These are phyloP conservation scores for Exophiala phaeomuriformis DNA, from an alignment of 2,329 filamentous ascomycete species.

Conservation along the genomic window DNA sequence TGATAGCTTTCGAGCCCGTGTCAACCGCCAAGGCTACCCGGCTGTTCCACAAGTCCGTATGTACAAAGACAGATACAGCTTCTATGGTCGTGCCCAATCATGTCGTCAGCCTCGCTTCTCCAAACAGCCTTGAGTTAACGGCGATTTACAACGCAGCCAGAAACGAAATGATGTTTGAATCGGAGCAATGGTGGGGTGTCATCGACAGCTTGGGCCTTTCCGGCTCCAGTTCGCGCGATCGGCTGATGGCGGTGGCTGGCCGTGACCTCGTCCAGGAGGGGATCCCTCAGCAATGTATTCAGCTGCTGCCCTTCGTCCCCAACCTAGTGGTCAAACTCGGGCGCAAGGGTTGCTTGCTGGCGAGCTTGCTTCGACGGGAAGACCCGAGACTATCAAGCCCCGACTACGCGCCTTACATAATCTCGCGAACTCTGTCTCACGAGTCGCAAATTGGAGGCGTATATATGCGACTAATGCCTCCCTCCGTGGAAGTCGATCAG, in stretches of 20 bases:
- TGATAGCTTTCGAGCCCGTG: slow-evolving; percentile 80
- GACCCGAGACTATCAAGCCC: slow-evolving; percentile 60
- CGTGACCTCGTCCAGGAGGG: slow-evolving; percentile 65
- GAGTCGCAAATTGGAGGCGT: slow-evolving; percentile 65
- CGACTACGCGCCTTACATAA: slow-evolving; percentile 60
- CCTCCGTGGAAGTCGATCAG: slow-evolving; percentile 53
- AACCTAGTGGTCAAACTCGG: slow-evolving; percentile 81
- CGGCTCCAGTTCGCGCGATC: slow-evolving; percentile 60
- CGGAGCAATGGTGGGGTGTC: slow-evolving; percentile 65
- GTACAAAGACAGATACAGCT: slow-evolving; percentile 29
- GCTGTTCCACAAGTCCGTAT: slow-evolving; percentile 48
- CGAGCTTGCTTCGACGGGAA: slow-evolving; percentile 58
- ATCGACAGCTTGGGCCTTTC: slow-evolving; percentile 74
- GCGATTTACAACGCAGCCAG: slow-evolving; percentile 70
- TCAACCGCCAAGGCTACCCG: slow-evolving; percentile 69
- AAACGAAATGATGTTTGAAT: slow-evolving; percentile 60
- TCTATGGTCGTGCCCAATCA: slow-evolving; percentile 51
- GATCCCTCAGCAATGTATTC: slow-evolving; percentile 73
- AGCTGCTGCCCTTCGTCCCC: slow-evolving; percentile 81
- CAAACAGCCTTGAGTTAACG: slow-evolving; percentile 73
- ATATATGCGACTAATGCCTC: slow-evolving; percentile 71
- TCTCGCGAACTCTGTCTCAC: slow-evolving; percentile 54
- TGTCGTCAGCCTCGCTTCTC: slow-evolving; percentile 67
- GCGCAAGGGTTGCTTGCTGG: slow-evolving; percentile 64
- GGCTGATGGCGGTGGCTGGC: slow-evolving; percentile 62